These are phyloP conservation scores for Dictyostelium purpureum DNA, from an alignment of 78 protist species.

Conservation along the genomic window DNA sequence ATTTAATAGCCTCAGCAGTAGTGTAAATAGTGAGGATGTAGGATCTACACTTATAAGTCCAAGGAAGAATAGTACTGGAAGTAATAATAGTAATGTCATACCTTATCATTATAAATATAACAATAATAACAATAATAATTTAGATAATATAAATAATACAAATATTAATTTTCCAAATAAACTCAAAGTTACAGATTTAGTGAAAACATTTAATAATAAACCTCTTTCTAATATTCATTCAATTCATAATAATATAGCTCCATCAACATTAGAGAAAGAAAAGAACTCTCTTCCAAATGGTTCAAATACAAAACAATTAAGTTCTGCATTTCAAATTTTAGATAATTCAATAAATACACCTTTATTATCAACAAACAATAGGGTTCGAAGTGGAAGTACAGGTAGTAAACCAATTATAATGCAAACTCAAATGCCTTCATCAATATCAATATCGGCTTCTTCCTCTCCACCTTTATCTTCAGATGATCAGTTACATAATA, in stretches of 20 bases:
- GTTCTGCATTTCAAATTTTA: not conserved
- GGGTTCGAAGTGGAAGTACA: slow-evolving; percentile 4
- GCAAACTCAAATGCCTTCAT: not conserved
- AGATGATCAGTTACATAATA: not conserved
- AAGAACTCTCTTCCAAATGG: not conserved
- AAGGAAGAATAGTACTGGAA: not conserved
- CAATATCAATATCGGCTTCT: not conserved
- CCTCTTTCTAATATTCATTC: not conserved
- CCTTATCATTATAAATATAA: not conserved
- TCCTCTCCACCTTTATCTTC: not conserved
- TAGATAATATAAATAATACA: not conserved
- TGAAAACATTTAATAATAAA: not conserved
- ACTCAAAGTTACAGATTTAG: slow-evolving; percentile 5
- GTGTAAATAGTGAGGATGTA: too few species aligned
- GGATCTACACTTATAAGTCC: too few species aligned
- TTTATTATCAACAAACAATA: not conserved
- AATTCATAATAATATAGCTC: not conserved
- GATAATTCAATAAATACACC: slow-evolving; percentile 34
- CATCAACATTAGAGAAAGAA: not conserved
- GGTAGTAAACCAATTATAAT: not conserved
- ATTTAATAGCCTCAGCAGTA: too few species aligned
- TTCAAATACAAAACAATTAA: not conserved
- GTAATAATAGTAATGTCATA: not conserved
- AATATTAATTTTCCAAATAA: not conserved
- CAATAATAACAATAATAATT: too few species aligned